Percentiles rank a stretch among this genome's conserved stretches.
These are phyloP conservation scores for Aspergillus nanangensis DNA, from an alignment of 495 filamentous ascomycete species.

Conservation along the genomic window DNA sequence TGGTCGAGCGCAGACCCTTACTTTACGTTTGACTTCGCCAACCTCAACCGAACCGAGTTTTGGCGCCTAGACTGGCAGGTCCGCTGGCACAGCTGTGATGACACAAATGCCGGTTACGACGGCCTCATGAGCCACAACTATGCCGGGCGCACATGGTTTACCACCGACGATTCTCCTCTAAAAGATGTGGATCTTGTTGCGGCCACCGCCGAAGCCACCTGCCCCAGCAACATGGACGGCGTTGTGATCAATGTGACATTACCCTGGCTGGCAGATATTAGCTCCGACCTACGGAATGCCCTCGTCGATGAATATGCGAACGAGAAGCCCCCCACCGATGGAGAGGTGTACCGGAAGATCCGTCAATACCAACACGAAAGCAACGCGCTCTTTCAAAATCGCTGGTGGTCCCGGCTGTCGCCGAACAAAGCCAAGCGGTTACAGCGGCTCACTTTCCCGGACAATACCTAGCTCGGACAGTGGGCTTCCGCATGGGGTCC, in stretches of 20 bases:
- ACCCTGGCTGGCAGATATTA: constrained; percentile 14
- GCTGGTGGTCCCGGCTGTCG: constrained; percentile 17
- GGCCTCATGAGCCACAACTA: neutral
- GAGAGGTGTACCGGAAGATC: constrained; percentile 35
- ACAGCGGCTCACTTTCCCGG: constrained; percentile 7
- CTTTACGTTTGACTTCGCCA: constrained; percentile 7
- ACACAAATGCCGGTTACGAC: no score
- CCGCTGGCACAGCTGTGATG: neutral
- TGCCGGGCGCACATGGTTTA: constrained; percentile 3
- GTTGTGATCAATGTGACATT: constrained; percentile 20
- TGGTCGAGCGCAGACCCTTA: constrained; percentile 20
- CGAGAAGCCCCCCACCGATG: constrained; percentile 23
- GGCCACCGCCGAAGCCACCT: constrained; percentile 21
- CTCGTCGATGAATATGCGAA: constrained; percentile 30
- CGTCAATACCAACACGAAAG: constrained; percentile 25
- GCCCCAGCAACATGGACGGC: constrained; percentile 12
- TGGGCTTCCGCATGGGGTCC: no score
- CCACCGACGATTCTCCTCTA: constrained; percentile 16
- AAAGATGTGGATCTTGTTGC: constrained; percentile 22
- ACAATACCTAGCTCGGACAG: constrained; percentile 3
- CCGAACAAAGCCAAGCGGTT: constrained; percentile 17
- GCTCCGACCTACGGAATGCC: constrained; percentile 12
- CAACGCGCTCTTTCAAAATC: constrained; percentile 21
- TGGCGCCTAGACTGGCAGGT: constrained; percentile 17
- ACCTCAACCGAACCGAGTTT: constrained; percentile 7